Base-by-base conservation (phyloP, 1,284 basidiomycete species). In the Sanguinoderma infundibulare region DNA sequence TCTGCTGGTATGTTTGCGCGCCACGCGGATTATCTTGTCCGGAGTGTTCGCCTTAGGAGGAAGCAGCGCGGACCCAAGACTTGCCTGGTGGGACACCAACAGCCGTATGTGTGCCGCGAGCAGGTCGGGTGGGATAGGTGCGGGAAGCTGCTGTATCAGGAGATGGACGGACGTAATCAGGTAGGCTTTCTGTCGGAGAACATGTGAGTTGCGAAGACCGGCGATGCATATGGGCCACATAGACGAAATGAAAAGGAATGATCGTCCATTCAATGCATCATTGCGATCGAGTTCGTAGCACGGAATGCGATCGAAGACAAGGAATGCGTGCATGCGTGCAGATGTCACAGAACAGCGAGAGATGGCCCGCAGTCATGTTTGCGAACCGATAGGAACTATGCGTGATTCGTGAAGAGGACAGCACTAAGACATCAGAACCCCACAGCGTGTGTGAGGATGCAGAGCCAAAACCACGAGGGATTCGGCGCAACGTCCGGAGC, bases 121-220 rank as follows among this genome's bases (percentile, higher is more conserved):
- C 56, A 87, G 70, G 40, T 75, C 71, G 52, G 79, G 73, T 9
- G 74, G 76, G 7, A 69, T 64, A 42, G 72, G 68, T 30, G 65
- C 62, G 50, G 69, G 63, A n/a, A 67, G 72, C 15, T 64, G 64
- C 66, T 77, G 74, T 50, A 81, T 78, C 47, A 84, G 67, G 32
- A 75, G 72, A 52, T 81, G 79, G 53, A 90, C 70, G 39, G 83
- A 85, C 35, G 75, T 76, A 57, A 84, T 73, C 42, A 89, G 77
- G 73, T 89, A 90, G 36, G 70, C 66, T 73, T 79, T 81, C 83
- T 84, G 68, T 59, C 36, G 22, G 40, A 20, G 24, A 34, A 34
- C 55, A 51, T 61, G 59, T 57, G 59, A 51, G 57, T n/a, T 58
- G 24, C 38, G 24, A 28, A 59, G 57, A 35, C 57, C 53, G 50